These are phyloP conservation scores for Viola odorata DNA, from an alignment of 345 rosid species.

Conservation along the genomic window DNA sequence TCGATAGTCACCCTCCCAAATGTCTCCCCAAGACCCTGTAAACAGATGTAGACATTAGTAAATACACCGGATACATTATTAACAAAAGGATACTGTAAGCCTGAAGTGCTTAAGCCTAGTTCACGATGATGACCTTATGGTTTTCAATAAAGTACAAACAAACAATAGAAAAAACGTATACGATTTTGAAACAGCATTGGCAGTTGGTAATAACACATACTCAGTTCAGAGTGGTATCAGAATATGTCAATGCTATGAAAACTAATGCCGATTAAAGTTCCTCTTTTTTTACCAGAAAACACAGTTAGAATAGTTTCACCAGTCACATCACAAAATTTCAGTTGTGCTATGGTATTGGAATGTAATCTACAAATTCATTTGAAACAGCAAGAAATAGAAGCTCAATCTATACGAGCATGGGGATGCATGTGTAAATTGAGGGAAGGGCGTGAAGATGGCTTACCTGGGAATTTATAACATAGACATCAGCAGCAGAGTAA, in stretches of 20 bases:
- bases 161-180: too few species aligned
- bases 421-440: background rate
- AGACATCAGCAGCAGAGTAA: constrained; percentile 93
- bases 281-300: too few species aligned
- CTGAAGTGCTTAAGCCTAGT: too few species aligned
- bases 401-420: background rate
- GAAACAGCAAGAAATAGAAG: background rate
- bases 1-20: constrained; percentile 98
- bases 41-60: constrained; percentile 9
- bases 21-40: constrained; percentile 88
- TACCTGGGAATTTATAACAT: constrained; percentile 92
- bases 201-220: too few species aligned
- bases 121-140: too few species aligned
- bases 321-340: background rate
- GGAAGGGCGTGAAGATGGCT: constrained; percentile 10
- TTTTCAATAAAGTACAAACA: too few species aligned
- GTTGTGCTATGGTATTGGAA: background rate
- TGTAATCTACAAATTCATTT: background rate
- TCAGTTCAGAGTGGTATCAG: too few species aligned
- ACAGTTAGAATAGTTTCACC: background rate
- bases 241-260: too few species aligned
- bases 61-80: background rate
- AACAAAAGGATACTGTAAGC: too few species aligned
- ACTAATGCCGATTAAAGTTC: too few species aligned
- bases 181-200: too few species aligned